Evolutionary conservation across 768 basidiomycete genomes (phyloP).

Genomic region (Vararia minispora): DNA sequence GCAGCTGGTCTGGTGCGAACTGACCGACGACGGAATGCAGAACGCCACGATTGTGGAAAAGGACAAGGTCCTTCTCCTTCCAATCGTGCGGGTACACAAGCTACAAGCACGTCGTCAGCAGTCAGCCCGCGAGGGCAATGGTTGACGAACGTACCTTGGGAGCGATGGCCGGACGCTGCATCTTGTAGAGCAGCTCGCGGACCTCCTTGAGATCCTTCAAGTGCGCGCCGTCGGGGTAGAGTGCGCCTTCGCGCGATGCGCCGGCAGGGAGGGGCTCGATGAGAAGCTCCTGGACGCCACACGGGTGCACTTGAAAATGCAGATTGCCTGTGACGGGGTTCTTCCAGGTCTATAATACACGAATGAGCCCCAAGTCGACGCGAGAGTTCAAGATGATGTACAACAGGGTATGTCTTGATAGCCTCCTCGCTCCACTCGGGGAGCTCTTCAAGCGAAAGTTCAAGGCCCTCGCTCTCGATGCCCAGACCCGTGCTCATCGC

Average conservation of each 20-base stretch:
- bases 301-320: conserved; percentile 88
- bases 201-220: conserved; percentile 65
- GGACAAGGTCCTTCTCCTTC: conserved; percentile 62
- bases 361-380: conserved; percentile 1
- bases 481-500: conserved; percentile 70
- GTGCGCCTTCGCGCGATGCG: conserved; percentile 43
- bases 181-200: conserved; percentile 65
- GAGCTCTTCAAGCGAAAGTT: conserved; percentile 52
- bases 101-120: conserved; percentile 21
- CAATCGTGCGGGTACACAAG: conserved; percentile 87
- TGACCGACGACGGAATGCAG: conserved; percentile 73
- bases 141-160: conserved; percentile 40
- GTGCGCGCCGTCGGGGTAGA: conserved; percentile 77
- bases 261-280: conserved; percentile 64
- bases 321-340: conserved; percentile 76
- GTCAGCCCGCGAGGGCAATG: neutral
- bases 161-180: conserved; percentile 85
- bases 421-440: conserved; percentile 76
- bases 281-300: conserved; percentile 53
- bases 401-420: conserved; percentile 62
- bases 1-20: conserved; percentile 54
- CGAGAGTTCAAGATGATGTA: conserved; percentile 16
- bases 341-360: conserved; percentile 63
- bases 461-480: conserved; percentile 64
- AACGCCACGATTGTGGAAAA: conserved; percentile 83